Evolutionary conservation across 352 stramenopile genomes (phyloP).

Genomic region (Pythium biforme): DNA sequence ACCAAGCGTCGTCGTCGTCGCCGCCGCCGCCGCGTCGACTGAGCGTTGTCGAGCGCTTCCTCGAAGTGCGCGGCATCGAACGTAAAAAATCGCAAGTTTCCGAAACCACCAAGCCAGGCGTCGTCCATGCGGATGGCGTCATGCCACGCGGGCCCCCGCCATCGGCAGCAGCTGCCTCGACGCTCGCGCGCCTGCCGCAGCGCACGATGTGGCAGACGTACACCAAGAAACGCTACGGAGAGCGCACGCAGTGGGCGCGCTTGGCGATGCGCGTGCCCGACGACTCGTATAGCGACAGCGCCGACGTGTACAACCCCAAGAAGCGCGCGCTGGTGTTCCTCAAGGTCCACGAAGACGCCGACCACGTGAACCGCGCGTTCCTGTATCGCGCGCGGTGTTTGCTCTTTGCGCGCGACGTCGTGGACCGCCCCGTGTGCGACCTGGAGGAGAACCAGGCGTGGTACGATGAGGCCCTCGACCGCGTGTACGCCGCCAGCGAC

Average conservation of each 20-base stretch:
- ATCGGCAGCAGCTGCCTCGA: not conserved
- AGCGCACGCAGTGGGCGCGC: constrained; percentile 29
- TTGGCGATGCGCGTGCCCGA: constrained; percentile 37
- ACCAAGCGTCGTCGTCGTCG: too few species aligned
- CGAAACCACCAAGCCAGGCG: too few species aligned
- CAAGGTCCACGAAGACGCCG: constrained; percentile 49
- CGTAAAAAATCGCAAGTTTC: constrained; percentile 1
- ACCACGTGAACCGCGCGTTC: constrained; percentile 38
- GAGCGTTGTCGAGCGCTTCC: constrained; percentile 17
- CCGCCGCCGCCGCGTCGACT: not conserved
- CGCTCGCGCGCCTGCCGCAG: not conserved
- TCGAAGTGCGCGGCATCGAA: constrained; percentile 19
- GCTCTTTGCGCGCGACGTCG: constrained; percentile 47
- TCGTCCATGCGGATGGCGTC: too few species aligned
- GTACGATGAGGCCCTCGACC: constrained; percentile 30
- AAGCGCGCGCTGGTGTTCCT: constrained; percentile 38
- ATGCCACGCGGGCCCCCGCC: too few species aligned
- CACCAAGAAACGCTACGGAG: constrained; percentile 37
- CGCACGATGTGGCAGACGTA: constrained; percentile 38
- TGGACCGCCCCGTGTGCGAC: constrained; percentile 55
- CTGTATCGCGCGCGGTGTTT: constrained; percentile 35
- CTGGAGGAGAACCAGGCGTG: constrained; percentile 39
- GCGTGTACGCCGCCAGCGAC: constrained; percentile 6
- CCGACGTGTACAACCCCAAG: constrained; percentile 51
- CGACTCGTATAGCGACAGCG: constrained; percentile 40